Conservation (phyloP, 2,329 filamentous ascomycete species). For the Trichophyton simii region DNA sequence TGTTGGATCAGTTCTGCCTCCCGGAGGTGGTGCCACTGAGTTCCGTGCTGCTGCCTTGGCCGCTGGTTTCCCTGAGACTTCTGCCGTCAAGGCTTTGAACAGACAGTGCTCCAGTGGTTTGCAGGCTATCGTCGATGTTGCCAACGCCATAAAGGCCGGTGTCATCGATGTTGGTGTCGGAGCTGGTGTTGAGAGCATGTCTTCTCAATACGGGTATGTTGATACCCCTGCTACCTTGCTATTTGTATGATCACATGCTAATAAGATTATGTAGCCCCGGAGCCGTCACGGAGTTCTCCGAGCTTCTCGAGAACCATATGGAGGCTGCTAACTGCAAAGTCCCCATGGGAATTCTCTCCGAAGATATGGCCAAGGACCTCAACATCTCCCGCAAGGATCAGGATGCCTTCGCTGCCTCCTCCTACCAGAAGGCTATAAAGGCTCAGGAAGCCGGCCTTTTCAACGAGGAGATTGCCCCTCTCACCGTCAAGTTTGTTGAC, state of each 20-base stretch:
- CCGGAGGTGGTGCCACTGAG: slow-evolving; percentile 89
- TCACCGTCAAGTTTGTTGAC: slow-evolving; percentile 78
- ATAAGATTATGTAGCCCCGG: slow-evolving; percentile 43
- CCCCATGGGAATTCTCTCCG: slow-evolving; percentile 85
- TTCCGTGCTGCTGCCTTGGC: slow-evolving; percentile 86
- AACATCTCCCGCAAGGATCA: slow-evolving; percentile 59
- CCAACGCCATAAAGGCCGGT: slow-evolving; percentile 77
- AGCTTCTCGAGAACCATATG: slow-evolving; percentile 66
- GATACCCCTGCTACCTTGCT: neutral
- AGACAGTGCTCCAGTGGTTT: slow-evolving; percentile 88
- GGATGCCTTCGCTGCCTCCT: slow-evolving; percentile 86
- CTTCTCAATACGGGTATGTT: slow-evolving; percentile 69
- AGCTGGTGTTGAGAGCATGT: slow-evolving; percentile 95
- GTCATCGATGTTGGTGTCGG: slow-evolving; percentile 95
- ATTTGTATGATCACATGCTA: neutral
- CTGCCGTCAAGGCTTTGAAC: slow-evolving; percentile 81
- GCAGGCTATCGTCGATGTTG: slow-evolving; percentile 85
- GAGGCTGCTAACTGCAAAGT: slow-evolving; percentile 94
- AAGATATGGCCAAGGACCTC: slow-evolving; percentile 85
- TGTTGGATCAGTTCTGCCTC: slow-evolving; percentile 80
- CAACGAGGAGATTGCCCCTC: slow-evolving; percentile 75
- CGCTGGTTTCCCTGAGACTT: slow-evolving; percentile 75
- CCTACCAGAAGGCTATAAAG: slow-evolving; percentile 71
- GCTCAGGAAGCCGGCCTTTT: slow-evolving; percentile 86
- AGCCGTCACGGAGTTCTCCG: slow-evolving; percentile 86